phyloP scores from a whole-genome alignment of 495 filamentous ascomycete genomes.

The Jackrogersella multiformis region DNA sequence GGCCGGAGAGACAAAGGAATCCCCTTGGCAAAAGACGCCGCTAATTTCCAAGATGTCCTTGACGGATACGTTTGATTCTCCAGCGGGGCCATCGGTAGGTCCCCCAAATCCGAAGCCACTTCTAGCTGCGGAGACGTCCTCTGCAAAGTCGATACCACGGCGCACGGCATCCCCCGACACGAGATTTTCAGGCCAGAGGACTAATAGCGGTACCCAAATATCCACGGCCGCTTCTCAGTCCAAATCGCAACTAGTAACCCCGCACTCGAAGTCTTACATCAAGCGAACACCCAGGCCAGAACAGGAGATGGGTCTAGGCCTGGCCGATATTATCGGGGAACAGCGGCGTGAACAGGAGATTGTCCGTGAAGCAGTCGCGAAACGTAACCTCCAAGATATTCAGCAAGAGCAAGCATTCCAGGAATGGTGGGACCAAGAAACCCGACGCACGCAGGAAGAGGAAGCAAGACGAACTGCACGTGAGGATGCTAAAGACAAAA shows the following conservation, averaged over 20 bases:
- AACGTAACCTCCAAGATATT: conserved; percentile 89
- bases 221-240: conserved; percentile 22
- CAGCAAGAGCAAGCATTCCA: conserved; percentile 97
- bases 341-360: conserved; percentile 86
- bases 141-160: conserved; percentile 45
- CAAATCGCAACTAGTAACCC: conserved; percentile 46
- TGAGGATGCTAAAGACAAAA: conserved; percentile 45
- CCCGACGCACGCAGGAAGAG: conserved; percentile 70
- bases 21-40: conserved; percentile 76
- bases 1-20: conserved; percentile 54
- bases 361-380: conserved; percentile 82
- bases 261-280: conserved; percentile 63
- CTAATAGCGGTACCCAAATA: conserved; percentile 24
- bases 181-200: conserved; percentile 60
- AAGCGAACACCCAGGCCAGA: conserved; percentile 58
- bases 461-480: conserved; percentile 59
- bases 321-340: conserved; percentile 89
- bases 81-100: conserved; percentile 60
- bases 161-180: conserved; percentile 66
- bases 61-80: conserved; percentile 42
- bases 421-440: conserved; percentile 97
- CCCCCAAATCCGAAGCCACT: conserved; percentile 54
- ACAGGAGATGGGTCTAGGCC: conserved; percentile 70
- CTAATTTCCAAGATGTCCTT: conserved; percentile 45
- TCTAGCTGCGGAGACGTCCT: conserved; percentile 45